These are phyloP conservation scores for Stellera chamaejasme DNA, from an alignment of 345 rosid species.

Conservation along the genomic window DNA sequence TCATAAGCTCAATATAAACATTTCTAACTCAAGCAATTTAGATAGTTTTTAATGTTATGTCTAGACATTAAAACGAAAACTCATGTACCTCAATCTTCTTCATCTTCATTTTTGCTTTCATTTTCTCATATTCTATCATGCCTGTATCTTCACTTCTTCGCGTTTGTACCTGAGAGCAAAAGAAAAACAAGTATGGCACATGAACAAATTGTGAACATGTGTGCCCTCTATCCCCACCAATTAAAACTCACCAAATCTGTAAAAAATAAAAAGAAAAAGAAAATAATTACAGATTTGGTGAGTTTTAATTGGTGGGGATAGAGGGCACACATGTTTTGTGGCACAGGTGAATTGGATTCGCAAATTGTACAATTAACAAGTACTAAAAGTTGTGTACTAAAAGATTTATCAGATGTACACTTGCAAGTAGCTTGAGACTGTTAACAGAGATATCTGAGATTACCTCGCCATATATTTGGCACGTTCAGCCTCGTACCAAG, in stretches of 20 bases:
- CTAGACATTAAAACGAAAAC: neutral
- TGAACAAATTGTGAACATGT: no score
- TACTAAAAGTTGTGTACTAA: neutral
- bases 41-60: no score
- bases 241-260: no score
- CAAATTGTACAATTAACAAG: neutral
- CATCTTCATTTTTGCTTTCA: constrained; percentile 95
- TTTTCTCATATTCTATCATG: constrained; percentile 89
- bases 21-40: neutral
- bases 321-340: no score
- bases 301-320: no score
- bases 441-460: constrained; percentile 6
- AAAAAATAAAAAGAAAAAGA: no score
- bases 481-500: constrained; percentile 94
- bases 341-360: no score
- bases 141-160: constrained; percentile 90
- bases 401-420: neutral
- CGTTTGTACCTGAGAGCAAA: constrained; percentile 63
- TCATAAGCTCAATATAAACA: neutral
- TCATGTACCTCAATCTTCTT: constrained; percentile 74
- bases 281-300: no score
- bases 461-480: constrained; percentile 91
- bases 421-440: neutral
- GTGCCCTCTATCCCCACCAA: no score
- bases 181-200: neutral